These are phyloP conservation scores for Barnettozyma pratensis DNA, from an alignment of 805 yeast genomes.

Conservation along the genomic window DNA sequence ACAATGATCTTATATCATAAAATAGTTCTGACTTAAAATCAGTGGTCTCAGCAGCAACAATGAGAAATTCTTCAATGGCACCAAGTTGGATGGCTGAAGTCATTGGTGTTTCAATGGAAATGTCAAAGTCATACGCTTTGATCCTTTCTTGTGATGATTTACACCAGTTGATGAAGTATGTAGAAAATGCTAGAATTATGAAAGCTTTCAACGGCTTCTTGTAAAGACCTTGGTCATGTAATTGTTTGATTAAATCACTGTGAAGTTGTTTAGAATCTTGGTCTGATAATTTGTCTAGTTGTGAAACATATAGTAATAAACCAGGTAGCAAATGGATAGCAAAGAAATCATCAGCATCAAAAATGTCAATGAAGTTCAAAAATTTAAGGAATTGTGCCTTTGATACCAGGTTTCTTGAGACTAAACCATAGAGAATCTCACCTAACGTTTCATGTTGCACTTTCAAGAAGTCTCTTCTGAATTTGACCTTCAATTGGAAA, in stretches of 20 bases:
- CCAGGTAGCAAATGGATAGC: conserved; percentile 62
- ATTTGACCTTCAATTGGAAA: conserved; percentile 45
- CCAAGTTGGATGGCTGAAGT: conserved; percentile 56
- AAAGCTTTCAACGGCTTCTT: conserved; percentile 45
- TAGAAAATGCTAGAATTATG: conserved; percentile 45
- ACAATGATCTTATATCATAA: conserved; percentile 60
- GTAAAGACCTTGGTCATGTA: conserved; percentile 38
- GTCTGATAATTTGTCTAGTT: conserved; percentile 31
- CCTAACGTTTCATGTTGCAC: conserved; percentile 69
- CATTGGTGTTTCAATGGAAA: conserved; percentile 55
- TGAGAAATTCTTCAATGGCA: conserved; percentile 63
- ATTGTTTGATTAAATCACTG: conserved; percentile 30
- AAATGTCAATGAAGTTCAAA: conserved; percentile 39
- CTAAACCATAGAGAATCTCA: conserved; percentile 53
- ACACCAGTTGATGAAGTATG: conserved; percentile 65
- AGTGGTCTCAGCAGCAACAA: conserved; percentile 54
- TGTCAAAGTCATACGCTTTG: conserved; percentile 45
- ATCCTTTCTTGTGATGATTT: conserved; percentile 41
- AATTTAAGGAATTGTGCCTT: conserved; percentile 35
- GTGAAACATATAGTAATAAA: conserved; percentile 40
- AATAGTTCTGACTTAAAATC: conserved; percentile 41
- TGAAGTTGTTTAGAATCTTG: conserved; percentile 35
- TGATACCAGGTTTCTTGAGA: conserved; percentile 31
- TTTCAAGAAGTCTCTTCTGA: conserved; percentile 57
- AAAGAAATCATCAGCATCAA: conserved; percentile 59